Conservation (phyloP, 164 flowering plant genomes). For the Nymphaea colorata region DNA sequence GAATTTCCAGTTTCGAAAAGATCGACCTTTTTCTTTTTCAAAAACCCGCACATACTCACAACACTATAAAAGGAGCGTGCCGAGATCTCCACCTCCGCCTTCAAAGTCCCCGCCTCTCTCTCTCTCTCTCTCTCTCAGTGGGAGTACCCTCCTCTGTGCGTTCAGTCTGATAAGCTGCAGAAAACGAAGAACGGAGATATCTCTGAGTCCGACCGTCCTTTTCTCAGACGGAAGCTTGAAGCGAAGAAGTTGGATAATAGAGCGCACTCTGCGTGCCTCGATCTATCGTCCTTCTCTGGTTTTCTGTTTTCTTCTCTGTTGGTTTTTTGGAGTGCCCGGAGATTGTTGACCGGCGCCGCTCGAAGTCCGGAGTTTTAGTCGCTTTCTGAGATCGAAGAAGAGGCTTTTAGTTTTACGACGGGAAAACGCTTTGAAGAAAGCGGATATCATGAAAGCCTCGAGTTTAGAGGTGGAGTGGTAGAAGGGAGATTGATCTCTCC, state of each 20-base stretch:
- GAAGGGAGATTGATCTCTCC: not conserved
- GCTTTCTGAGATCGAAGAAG: not conserved
- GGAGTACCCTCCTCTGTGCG: not conserved
- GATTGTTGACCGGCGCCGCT: not conserved
- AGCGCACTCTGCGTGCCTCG: not conserved
- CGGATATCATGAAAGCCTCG: not conserved
- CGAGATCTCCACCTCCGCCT: not conserved
- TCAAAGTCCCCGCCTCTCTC: not conserved
- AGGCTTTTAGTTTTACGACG: not conserved
- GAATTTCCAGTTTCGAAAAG: too few relatives aligned
- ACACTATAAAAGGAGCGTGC: not conserved
- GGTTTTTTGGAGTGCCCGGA: not conserved
- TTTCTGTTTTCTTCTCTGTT: not conserved
- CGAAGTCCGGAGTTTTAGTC: not conserved
- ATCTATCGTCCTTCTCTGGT: not conserved
- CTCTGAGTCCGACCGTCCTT: not conserved
- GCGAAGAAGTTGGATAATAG: not conserved
- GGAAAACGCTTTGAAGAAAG: not conserved
- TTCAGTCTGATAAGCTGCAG: not conserved
- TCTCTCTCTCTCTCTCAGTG: not conserved
- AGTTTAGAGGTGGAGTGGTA: not conserved
- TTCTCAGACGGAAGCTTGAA: not conserved
- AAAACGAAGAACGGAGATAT: not conserved
- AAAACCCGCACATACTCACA: not conserved
- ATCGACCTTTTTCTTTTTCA: not conserved